A percentile compares a stretch with the other conserved stretches of the same genome.
These are phyloP conservation scores for Dactylis glomerata DNA, from an alignment of 176 grass and related monocot species.

Conservation along the genomic window DNA sequence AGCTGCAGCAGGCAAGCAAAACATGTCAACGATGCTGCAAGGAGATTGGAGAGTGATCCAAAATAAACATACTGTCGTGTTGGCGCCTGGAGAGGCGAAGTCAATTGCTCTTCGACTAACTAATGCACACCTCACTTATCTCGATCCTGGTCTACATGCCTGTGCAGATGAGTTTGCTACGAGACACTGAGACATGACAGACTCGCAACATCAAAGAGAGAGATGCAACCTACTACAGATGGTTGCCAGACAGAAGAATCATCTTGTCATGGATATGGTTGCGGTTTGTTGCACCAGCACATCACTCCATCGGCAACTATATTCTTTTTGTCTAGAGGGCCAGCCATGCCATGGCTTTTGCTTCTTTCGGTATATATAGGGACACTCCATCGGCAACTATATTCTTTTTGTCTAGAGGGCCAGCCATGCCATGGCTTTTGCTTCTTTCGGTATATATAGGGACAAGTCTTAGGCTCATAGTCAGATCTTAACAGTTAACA, in stretches of 20 bases:
- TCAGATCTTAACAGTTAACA: background rate
- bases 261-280: background rate
- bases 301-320: background rate
- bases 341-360: background rate
- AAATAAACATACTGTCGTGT: background rate
- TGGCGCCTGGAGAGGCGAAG: background rate
- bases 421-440: background rate
- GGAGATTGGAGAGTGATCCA: background rate
- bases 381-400: too few species aligned
- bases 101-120: background rate
- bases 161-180: constrained; percentile 19
- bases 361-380: constrained; percentile 34
- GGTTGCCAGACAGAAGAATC: background rate
- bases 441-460: constrained; percentile 34
- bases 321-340: constrained; percentile 32
- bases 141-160: background rate
- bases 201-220: background rate
- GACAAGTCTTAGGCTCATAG: constrained; percentile 5
- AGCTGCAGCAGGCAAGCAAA: background rate
- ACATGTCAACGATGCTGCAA: background rate
- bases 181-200: constrained; percentile 4
- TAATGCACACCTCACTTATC: constrained; percentile 7
- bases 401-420: constrained; percentile 32
- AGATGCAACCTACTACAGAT: constrained; percentile 3
- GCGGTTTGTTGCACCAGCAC: constrained; percentile 1